These are phyloP conservation scores for Phlegmacium glaucopus DNA, from an alignment of 768 basidiomycete genomes.

Conservation along the genomic window DNA sequence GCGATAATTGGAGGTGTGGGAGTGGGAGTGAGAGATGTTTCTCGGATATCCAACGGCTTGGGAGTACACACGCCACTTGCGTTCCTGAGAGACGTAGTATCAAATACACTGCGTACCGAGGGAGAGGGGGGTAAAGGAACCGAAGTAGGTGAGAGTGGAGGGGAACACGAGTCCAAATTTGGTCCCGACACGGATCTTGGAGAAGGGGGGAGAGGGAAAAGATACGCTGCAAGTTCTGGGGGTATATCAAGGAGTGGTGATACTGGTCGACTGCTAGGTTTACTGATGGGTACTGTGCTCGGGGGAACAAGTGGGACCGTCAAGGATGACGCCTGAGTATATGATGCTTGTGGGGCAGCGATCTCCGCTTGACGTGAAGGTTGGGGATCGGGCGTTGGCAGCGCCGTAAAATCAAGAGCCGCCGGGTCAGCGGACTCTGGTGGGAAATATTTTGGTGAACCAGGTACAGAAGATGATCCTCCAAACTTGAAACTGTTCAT, in stretches of 20 bases:
- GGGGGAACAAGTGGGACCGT: slow-evolving; percentile 1
- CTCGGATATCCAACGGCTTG: slow-evolving; percentile 2
- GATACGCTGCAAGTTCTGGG: slow-evolving; percentile 2
- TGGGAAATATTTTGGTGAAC: not conserved
- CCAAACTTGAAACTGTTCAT: slow-evolving; percentile 33
- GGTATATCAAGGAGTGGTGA: not conserved
- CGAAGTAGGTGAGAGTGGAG: not conserved
- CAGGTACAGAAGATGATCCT: slow-evolving; percentile 4
- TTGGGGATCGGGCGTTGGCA: not conserved
- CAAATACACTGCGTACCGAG: slow-evolving; percentile 4
- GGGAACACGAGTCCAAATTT: not conserved
- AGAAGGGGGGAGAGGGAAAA: slow-evolving; percentile 7
- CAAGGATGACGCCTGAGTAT: not conserved
- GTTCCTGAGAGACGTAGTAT: slow-evolving; percentile 2
- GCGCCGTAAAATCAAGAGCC: not conserved
- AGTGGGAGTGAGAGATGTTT: slow-evolving; percentile 6
- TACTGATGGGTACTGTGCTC: not conserved
- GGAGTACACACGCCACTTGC: slow-evolving; percentile 3
- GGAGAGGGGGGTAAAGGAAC: not conserved
- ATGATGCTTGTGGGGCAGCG: not conserved
- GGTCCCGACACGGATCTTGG: slow-evolving; percentile 2
- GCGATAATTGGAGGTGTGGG: slow-evolving; percentile 13
- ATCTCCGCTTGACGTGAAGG: not conserved
- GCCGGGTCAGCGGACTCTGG: too few relatives aligned
- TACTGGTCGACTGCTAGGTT: not conserved